Conservation (phyloP, 2,329 filamentous ascomycete genomes). For the Chrysoporthe deuterocubensis region DNA sequence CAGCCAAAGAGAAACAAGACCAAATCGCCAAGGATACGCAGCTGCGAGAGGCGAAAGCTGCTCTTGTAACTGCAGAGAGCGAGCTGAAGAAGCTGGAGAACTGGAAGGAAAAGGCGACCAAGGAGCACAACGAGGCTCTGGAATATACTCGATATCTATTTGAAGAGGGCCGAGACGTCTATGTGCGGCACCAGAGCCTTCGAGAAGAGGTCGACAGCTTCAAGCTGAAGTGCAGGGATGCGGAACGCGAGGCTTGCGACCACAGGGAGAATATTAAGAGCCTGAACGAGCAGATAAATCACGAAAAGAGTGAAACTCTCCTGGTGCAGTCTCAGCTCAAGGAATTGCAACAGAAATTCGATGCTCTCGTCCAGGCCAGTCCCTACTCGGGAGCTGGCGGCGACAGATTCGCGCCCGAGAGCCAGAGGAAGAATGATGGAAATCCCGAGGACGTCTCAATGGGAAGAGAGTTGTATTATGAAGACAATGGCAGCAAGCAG, state of each 20-base stretch:
- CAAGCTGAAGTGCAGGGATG: background rate
- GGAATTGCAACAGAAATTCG: background rate
- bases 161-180: background rate
- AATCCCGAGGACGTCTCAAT: background rate
- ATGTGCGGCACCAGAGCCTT: background rate
- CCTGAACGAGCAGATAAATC: background rate
- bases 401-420: background rate
- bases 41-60: background rate
- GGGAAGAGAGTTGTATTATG: background rate
- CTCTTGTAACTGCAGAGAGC: background rate
- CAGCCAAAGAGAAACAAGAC: too few species aligned
- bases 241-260: background rate
- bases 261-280: background rate
- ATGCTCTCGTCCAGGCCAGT: background rate
- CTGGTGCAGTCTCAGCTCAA: background rate
- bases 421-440: background rate
- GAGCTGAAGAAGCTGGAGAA: background rate
- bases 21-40: background rate
- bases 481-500: background rate
- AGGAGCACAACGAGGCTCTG: background rate
- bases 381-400: background rate
- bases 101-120: background rate
- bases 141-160: background rate
- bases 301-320: background rate
- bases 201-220: background rate